Conservation (phyloP, 2,329 filamentous ascomycete species). For the Cladosporium sp. region DNA sequence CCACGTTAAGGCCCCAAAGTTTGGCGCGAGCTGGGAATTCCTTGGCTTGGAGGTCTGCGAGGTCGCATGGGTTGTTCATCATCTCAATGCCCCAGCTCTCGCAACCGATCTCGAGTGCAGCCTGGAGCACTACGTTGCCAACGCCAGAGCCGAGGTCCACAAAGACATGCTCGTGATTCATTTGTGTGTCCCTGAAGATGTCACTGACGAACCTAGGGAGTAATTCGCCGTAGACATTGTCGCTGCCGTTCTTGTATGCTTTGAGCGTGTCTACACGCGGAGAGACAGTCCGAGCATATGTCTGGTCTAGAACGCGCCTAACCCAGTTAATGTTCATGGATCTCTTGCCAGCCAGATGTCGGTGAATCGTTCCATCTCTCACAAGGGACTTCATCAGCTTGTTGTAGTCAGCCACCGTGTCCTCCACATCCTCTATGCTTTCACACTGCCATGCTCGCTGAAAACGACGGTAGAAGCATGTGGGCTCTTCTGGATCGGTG, state of each 20-base stretch:
- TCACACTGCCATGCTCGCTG: conserved; percentile 67
- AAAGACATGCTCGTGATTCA: conserved; percentile 81
- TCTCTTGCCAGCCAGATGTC: conserved; percentile 64
- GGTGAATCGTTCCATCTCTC: conserved; percentile 64
- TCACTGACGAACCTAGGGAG: conserved; percentile 76
- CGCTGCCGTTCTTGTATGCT: conserved; percentile 82
- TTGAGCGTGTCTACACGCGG: conserved; percentile 78
- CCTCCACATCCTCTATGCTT: conserved; percentile 62
- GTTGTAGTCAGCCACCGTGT: conserved; percentile 75
- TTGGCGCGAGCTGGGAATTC: conserved; percentile 83
- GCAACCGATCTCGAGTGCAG: conserved; percentile 86
- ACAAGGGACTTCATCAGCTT: conserved; percentile 60
- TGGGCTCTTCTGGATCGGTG: conserved; percentile 54
- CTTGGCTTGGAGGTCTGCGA: conserved; percentile 71
- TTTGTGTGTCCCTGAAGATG: conserved; percentile 70
- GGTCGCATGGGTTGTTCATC: conserved; percentile 82
- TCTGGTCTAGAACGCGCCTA: conserved; percentile 64
- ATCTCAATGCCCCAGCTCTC: conserved; percentile 96
- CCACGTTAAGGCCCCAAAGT: conserved; percentile 81
- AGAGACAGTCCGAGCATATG: conserved; percentile 88
- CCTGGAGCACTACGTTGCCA: conserved; percentile 91
- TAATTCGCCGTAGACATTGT: conserved; percentile 93
- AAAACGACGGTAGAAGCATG: conserved; percentile 70
- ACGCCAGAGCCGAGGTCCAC: conserved; percentile 94
- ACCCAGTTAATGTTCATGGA: conserved; percentile 68